Percentiles rank a stretch among this genome's conserved stretches.
These are phyloP conservation scores for Salix purpurea DNA, from an alignment of 345 rosid species.

Conservation along the genomic window DNA sequence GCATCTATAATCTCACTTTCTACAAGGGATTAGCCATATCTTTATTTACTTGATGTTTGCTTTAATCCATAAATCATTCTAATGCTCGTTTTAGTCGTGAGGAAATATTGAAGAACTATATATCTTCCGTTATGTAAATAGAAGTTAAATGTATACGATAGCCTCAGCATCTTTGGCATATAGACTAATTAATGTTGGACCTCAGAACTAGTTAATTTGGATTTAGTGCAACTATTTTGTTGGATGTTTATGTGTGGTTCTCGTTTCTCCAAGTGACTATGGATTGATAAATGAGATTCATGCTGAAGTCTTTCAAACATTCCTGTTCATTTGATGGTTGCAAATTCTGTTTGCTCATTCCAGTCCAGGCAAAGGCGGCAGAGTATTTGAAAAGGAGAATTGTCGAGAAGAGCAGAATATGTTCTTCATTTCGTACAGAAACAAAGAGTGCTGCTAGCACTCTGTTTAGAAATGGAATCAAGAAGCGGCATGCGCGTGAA, in stretches of 20 bases:
- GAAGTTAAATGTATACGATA: no score
- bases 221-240: not conserved
- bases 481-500: constrained; percentile 48
- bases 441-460: constrained; percentile 37
- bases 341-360: constrained; percentile 8
- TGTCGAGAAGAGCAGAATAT: constrained; percentile 27
- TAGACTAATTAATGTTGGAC: not conserved
- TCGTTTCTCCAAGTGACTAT: not conserved
- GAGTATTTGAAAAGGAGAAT: constrained; percentile 55
- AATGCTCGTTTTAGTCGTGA: no score
- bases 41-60: not conserved
- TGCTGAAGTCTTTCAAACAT: no score
- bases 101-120: no score
- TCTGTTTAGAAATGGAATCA: constrained; percentile 63
- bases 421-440: constrained; percentile 21
- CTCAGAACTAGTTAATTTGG: not conserved
- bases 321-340: not conserved
- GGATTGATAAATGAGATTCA: not conserved
- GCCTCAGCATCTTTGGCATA: not conserved
- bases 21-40: not conserved
- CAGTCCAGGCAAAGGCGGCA: constrained; percentile 70
- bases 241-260: not conserved
- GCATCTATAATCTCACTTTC: not conserved
- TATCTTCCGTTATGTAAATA: no score
- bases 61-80: not conserved